A percentile compares a stretch with the other conserved stretches of the same genome.
Evolutionary conservation across 2,329 filamentous ascomycete genomes (phyloP).

Genomic region (Neoascochyta sp.): DNA sequence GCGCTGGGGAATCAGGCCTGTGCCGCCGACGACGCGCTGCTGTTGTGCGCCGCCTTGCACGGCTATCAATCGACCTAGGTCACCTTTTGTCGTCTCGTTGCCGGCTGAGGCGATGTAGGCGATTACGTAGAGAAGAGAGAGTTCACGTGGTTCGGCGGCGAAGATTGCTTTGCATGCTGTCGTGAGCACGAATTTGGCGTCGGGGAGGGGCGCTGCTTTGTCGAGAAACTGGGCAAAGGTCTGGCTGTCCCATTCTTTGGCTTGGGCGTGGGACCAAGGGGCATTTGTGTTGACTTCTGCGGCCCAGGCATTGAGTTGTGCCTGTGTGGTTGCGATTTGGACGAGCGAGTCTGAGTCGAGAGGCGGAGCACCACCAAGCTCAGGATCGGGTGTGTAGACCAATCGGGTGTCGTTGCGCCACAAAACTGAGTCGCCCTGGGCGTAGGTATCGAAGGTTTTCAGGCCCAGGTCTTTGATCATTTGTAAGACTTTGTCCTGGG

Average conservation of each 20-base stretch:
- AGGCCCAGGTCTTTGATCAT: slow-evolving; percentile 19
- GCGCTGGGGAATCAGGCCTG: slow-evolving; percentile 14
- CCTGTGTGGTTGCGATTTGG: slow-evolving; percentile 9
- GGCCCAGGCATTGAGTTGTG: slow-evolving; percentile 16
- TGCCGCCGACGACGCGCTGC: slow-evolving; percentile 19
- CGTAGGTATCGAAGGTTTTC: slow-evolving; percentile 14
- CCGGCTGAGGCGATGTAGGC: slow-evolving; percentile 19
- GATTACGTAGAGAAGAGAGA: slow-evolving; percentile 17
- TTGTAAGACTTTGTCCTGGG: slow-evolving; percentile 15
- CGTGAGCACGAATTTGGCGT: slow-evolving; percentile 10
- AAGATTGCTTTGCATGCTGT: slow-evolving; percentile 12
- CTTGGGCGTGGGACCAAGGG: slow-evolving; percentile 14
- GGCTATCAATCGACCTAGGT: slow-evolving; percentile 8
- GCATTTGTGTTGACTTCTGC: slow-evolving; percentile 14
- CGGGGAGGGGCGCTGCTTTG: slow-evolving; percentile 3
- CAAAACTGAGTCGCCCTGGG: slow-evolving; percentile 11
- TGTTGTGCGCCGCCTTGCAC: slow-evolving; percentile 16
- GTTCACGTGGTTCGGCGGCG: slow-evolving; percentile 10
- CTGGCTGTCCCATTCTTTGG: slow-evolving; percentile 12
- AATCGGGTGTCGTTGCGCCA: slow-evolving; percentile 13
- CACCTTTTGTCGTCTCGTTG: slow-evolving; percentile 15
- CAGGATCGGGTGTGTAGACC: slow-evolving; percentile 9
- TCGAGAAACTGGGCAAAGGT: slow-evolving; percentile 11
- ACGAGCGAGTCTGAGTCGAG: slow-evolving; percentile 7
- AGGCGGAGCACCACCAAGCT: slow-evolving; percentile 13